Conservation (phyloP, 106 monocot genomes). For the Acorus gramineus region DNA sequence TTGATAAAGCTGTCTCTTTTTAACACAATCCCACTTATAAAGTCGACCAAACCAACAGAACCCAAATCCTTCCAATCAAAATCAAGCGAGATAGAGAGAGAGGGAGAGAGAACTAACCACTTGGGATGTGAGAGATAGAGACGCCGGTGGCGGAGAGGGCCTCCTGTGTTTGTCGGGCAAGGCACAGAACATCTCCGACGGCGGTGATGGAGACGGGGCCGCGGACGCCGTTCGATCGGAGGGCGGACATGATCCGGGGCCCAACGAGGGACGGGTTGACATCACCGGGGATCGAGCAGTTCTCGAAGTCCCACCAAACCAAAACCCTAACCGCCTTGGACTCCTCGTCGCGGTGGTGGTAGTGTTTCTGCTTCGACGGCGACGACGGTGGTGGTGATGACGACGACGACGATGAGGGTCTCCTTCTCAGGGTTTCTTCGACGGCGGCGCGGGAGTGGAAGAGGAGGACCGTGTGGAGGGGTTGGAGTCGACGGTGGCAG, state of each 20-base stretch:
- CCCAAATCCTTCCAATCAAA: too few relatives aligned
- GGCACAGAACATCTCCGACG: slow-evolving; percentile 61
- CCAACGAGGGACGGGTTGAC: slow-evolving; percentile 56
- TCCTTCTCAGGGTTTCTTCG: too few relatives aligned
- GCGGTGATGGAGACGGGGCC: slow-evolving; percentile 83
- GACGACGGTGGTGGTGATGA: background rate
- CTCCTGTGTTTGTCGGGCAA: slow-evolving; percentile 56
- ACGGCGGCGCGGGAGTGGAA: too few relatives aligned
- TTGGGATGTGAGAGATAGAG: slow-evolving; percentile 63
- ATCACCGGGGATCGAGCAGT: slow-evolving; percentile 60
- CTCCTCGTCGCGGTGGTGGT: slow-evolving; percentile 18
- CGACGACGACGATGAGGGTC: too few relatives aligned
- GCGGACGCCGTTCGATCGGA: slow-evolving; percentile 59
- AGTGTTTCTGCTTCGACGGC: background rate
- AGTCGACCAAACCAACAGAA: too few relatives aligned
- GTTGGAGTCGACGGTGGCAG: background rate
- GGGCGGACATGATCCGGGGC: slow-evolving; percentile 48
- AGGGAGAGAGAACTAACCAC: slow-evolving; percentile 6
- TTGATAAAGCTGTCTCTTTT: too few relatives aligned
- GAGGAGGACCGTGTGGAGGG: background rate
- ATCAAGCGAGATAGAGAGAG: too few relatives aligned
- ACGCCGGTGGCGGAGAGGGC: slow-evolving; percentile 69
- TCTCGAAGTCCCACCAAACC: slow-evolving; percentile 99
- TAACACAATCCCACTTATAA: too few relatives aligned
- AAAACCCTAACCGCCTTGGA: slow-evolving; percentile 57